A percentile compares a stretch with the other conserved stretches of the same genome.
phyloP scores from a whole-genome alignment of 2,329 filamentous ascomycete species.

The Zasmidium cellare region DNA sequence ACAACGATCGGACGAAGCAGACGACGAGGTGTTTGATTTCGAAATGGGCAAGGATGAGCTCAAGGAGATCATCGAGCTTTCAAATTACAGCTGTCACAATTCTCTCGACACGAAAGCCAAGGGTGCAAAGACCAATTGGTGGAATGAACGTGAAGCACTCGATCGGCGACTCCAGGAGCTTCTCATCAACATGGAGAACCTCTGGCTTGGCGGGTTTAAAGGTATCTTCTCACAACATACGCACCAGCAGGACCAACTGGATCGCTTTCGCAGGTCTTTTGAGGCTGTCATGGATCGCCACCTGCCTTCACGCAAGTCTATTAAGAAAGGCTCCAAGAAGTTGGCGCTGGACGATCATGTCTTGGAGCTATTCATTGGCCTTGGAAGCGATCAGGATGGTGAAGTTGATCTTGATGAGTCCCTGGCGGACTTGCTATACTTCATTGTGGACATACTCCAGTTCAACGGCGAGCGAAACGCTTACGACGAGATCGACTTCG shows the following conservation, averaged over 20 bases:
- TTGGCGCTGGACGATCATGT: conserved; percentile 65
- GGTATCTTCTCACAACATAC: conserved; percentile 83
- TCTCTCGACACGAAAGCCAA: conserved; percentile 70
- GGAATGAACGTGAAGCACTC: conserved; percentile 78
- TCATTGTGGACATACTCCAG: conserved; percentile 92
- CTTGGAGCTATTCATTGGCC: conserved; percentile 82
- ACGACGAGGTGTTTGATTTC: conserved; percentile 81
- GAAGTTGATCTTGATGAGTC: conserved; percentile 79
- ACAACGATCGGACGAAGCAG: conserved; percentile 76
- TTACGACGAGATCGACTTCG: conserved; percentile 97
- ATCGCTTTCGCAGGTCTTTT: conserved; percentile 75
- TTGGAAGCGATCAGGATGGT: conserved; percentile 70
- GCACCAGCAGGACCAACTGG: conserved; percentile 63
- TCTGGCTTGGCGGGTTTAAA: conserved; percentile 93
- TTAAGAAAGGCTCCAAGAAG: conserved; percentile 52
- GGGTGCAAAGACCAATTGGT: conserved; percentile 81
- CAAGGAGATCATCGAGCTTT: conserved; percentile 74
- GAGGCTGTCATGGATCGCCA: conserved; percentile 78
- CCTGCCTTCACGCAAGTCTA: conserved; percentile 73
- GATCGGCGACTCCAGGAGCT: conserved; percentile 76
- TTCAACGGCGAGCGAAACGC: conserved; percentile 96
- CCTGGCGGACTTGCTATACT: conserved; percentile 90
- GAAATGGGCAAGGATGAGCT: conserved; percentile 77
- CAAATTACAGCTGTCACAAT: conserved; percentile 80
- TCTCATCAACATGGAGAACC: conserved; percentile 80